phyloP scores from a whole-genome alignment of 2,329 filamentous ascomycete genomes.

The Aspergillus aculeatus region DNA sequence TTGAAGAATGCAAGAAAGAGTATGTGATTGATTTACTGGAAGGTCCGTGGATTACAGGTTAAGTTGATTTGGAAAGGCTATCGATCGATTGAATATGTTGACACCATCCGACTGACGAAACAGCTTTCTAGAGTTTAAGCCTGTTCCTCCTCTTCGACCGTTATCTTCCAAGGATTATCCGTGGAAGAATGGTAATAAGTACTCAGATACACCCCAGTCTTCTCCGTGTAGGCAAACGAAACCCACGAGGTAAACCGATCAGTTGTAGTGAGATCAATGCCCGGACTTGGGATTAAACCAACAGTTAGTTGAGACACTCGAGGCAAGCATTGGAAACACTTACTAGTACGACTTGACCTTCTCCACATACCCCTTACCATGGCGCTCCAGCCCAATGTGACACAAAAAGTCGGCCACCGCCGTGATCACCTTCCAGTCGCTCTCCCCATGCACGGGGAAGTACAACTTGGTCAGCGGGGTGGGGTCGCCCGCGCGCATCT shows the following conservation, averaged over 20 bases:
- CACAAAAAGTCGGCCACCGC: constrained; percentile 1
- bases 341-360: background rate
- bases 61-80: no score
- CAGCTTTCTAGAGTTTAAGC: no score
- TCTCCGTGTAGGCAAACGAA: constrained; percentile 20
- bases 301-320: background rate
- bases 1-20: no score
- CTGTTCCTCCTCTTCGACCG: no score
- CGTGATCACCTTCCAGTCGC: constrained; percentile 3
- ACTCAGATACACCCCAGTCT: constrained; percentile 18
- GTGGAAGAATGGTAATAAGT: constrained; percentile 18
- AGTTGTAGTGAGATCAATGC: constrained; percentile 2
- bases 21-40: no score
- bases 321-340: background rate
- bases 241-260: constrained; percentile 15
- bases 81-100: no score
- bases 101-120: no score
- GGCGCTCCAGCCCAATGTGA: background rate
- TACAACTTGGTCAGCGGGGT: constrained; percentile 17
- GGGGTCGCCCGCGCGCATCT: constrained; percentile 10
- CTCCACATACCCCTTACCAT: background rate
- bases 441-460: constrained; percentile 17
- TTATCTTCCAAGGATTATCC: background rate
- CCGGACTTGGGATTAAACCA: constrained; percentile 1
- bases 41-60: no score